Evolutionary conservation across 805 yeast genomes (phyloP).

Genomic region (Candida krabiensis): DNA sequence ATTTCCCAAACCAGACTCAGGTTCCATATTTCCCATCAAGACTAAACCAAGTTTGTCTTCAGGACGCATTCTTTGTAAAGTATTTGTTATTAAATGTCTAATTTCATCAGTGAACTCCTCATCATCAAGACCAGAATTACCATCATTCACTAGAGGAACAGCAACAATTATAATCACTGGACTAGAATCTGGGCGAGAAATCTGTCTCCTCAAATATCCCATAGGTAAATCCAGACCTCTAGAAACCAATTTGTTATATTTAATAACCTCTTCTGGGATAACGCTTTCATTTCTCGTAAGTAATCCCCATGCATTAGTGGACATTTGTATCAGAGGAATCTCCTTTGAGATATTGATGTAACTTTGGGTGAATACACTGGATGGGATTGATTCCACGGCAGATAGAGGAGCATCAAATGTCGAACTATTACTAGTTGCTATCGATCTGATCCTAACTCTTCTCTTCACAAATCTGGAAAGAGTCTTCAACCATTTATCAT

Average conservation of each 20-base stretch:
- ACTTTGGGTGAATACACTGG: slow-evolving; percentile 4
- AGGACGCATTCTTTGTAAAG: slow-evolving; percentile 14
- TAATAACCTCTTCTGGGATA: slow-evolving; percentile 41
- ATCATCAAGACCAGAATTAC: slow-evolving; percentile 19
- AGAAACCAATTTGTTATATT: slow-evolving; percentile 36
- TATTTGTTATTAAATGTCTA: slow-evolving; percentile 9
- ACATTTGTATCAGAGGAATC: slow-evolving; percentile 44
- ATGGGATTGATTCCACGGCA: slow-evolving; percentile 1
- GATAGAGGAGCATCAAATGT: slow-evolving; percentile 7
- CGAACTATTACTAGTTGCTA: slow-evolving; percentile 1
- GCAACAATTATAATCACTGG: slow-evolving; percentile 27
- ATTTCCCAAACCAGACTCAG: slow-evolving; percentile 22
- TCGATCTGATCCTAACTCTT: slow-evolving; percentile 4
- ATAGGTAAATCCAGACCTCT: slow-evolving; percentile 44
- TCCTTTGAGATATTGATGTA: slow-evolving; percentile 10
- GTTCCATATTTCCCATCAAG: slow-evolving; percentile 22
- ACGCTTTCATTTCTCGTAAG: slow-evolving; percentile 31
- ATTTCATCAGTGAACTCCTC: slow-evolving; percentile 21
- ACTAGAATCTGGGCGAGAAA: slow-evolving; percentile 39
- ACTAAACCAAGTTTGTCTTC: slow-evolving; percentile 31
- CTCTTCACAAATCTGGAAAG: slow-evolving; percentile 21
- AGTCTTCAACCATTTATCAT: slow-evolving; percentile 29
- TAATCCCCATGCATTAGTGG: slow-evolving; percentile 51
- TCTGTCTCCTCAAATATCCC: slow-evolving; percentile 35
- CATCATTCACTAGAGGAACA: slow-evolving; percentile 24